Conservation (phyloP, 495 filamentous ascomycete genomes). For the Pseudevernia furfuracea region DNA sequence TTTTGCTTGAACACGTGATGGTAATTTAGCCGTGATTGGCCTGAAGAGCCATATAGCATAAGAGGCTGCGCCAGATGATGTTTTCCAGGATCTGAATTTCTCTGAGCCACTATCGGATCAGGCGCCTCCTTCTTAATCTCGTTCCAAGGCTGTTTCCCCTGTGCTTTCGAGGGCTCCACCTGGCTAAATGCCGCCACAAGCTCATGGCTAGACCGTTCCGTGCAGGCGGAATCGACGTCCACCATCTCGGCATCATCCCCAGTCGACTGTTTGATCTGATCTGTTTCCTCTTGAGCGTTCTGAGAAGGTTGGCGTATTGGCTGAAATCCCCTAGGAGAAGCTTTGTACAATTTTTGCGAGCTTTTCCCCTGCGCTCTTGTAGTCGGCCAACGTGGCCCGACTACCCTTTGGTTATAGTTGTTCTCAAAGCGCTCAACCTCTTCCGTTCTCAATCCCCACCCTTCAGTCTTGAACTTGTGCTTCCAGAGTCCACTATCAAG, state of each 20-base stretch:
- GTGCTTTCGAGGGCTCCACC: not conserved
- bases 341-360: not conserved
- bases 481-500: constrained; percentile 81
- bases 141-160: constrained; percentile 1
- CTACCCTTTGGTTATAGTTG: constrained; percentile 35
- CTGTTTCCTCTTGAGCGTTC: not conserved
- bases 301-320: not conserved
- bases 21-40: constrained; percentile 55
- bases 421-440: constrained; percentile 63
- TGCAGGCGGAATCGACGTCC: constrained; percentile 33
- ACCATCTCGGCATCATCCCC: constrained; percentile 43
- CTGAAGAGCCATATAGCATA: constrained; percentile 15
- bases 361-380: not conserved
- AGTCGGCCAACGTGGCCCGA: constrained; percentile 26
- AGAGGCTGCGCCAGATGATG: constrained; percentile 9
- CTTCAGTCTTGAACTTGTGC: constrained; percentile 69
- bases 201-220: not conserved
- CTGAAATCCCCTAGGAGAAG: not conserved
- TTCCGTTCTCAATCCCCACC: constrained; percentile 64
- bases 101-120: too few species aligned
- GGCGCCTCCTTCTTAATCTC: not conserved
- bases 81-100: not conserved
- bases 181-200: not conserved
- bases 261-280: constrained; percentile 16
- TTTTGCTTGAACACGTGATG: constrained; percentile 86